phyloP scores from a whole-genome alignment of 257 asterid species.

The Phtheirospermum japonicum region DNA sequence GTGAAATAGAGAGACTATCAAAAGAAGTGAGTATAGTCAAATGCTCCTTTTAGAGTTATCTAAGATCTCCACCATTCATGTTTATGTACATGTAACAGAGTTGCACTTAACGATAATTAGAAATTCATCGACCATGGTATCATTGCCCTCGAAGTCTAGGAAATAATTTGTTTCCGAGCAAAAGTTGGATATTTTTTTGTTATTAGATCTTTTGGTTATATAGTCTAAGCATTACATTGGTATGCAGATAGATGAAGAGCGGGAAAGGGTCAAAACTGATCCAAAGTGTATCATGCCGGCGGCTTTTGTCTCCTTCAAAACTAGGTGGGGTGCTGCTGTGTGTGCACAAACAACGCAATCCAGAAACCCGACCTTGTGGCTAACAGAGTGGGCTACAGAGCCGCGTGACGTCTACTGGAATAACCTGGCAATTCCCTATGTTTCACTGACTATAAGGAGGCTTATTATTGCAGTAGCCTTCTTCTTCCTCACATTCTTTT shows the following conservation, averaged over 20 bases:
- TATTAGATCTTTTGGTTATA: constrained; percentile 5
- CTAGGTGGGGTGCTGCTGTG: constrained; percentile 95
- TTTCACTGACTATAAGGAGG: constrained; percentile 73
- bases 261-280: constrained; percentile 52
- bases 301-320: constrained; percentile 85
- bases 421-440: constrained; percentile 87
- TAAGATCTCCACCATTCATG: constrained; percentile 4
- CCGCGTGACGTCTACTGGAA: constrained; percentile 88
- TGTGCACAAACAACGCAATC: constrained; percentile 91
- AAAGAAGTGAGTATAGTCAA: constrained; percentile 57
- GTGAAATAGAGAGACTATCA: constrained; percentile 70
- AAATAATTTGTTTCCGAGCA: background rate
- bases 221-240: constrained; percentile 23
- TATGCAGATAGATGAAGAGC: constrained; percentile 71
- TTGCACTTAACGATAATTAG: constrained; percentile 6
- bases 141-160: constrained; percentile 7
- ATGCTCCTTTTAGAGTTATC: constrained; percentile 16
- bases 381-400: constrained; percentile 93
- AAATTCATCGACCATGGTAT: constrained; percentile 9
- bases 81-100: constrained; percentile 1
- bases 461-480: constrained; percentile 68
- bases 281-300: constrained; percentile 70
- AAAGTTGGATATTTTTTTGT: background rate
- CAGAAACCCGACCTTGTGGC: constrained; percentile 83
- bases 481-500: constrained; percentile 91